Base-by-base conservation (phyloP, 2,329 filamentous ascomycete genomes). In the Bipolaris bicolor region DNA sequence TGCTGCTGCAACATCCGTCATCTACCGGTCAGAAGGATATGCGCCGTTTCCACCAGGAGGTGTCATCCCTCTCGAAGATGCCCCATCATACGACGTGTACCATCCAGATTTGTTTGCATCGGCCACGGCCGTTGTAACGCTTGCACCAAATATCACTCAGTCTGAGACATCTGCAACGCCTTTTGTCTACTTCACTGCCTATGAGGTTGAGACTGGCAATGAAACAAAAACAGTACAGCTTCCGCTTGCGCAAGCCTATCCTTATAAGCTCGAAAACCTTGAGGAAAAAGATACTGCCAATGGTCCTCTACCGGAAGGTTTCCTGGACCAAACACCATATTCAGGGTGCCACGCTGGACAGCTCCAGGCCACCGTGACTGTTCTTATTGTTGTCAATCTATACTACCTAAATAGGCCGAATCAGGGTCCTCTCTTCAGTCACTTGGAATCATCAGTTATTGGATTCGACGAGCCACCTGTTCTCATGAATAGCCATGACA, bases 181-280 rank as follows among this genome's bases (percentile, higher is more conserved):
- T 0, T 78, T 80, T 44, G 73, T 80, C 6, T 77, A 78, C 57
- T 79, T 81, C 61, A 76, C 74, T 16, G 67, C 68, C 5, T 81
- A 80, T 56, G 77, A 80, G 55, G 69, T 81, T n/a, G 74, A 77
- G 48, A 72, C 57, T 26, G 58, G 56, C 10, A 73, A 72, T 39
- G 64, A 56, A 0, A 79, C 78, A 3, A 50, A 67, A 22, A 72
- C 72, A 0, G 69, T 79, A 55, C 67, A 69, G 13, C 61, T 81
- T 34, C 57, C 66, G 4, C 65, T 67, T 15, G 69, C 75, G 0
- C 75, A 72, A 50, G 75, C 69, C 20, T 78, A 77, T 50, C 66
- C 75, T 15, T 80, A 79, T 48, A 60, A 60, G 41, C 65, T 74
- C 7, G 69, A 73, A 18, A 69, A 67, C 36, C 60, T 74, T 6